phyloP scores from a whole-genome alignment of 306 rosid species.

The Macrotyloma uniflorum region DNA sequence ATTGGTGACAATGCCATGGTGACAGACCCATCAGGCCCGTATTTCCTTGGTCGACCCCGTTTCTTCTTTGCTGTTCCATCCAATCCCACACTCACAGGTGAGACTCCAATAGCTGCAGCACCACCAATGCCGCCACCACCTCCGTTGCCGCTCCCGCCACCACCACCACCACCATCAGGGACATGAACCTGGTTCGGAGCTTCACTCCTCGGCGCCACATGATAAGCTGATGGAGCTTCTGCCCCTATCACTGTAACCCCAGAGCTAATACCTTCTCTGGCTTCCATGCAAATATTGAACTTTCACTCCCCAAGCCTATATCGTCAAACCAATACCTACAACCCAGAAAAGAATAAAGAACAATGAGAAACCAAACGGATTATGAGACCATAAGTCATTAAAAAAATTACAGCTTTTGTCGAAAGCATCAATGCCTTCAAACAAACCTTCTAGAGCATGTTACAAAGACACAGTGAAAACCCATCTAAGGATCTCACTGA shows the following conservation, averaged over 20 bases:
- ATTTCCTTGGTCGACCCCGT: slow-evolving; percentile 90
- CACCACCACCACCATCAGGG: slow-evolving; percentile 26
- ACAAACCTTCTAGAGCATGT: slow-evolving; percentile 41
- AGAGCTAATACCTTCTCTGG: slow-evolving; percentile 67
- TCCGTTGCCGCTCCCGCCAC: not conserved
- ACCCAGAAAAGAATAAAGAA: slow-evolving; percentile 18
- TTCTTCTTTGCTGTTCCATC: slow-evolving; percentile 69
- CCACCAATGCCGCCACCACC: not conserved
- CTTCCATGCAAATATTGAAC: slow-evolving; percentile 64
- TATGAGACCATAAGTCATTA: not conserved
- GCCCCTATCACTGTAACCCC: slow-evolving; percentile 87
- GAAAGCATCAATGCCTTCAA: slow-evolving; percentile 26
- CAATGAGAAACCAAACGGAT: not conserved
- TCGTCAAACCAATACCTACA: slow-evolving; percentile 51
- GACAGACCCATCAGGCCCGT: slow-evolving; percentile 80
- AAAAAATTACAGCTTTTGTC: slow-evolving; percentile 4
- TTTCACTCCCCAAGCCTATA: slow-evolving; percentile 25
- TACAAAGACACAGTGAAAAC: slow-evolving; percentile 32
- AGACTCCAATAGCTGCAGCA: slow-evolving; percentile 30
- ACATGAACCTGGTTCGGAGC: slow-evolving; percentile 56
- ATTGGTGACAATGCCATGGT: slow-evolving; percentile 75
- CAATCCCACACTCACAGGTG: slow-evolving; percentile 59
- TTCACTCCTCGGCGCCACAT: slow-evolving; percentile 79
- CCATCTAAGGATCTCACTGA: slow-evolving; percentile 32
- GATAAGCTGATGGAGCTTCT: slow-evolving; percentile 85